Conservation (phyloP, 768 basidiomycete species). For the Kwoniella pini region DNA sequence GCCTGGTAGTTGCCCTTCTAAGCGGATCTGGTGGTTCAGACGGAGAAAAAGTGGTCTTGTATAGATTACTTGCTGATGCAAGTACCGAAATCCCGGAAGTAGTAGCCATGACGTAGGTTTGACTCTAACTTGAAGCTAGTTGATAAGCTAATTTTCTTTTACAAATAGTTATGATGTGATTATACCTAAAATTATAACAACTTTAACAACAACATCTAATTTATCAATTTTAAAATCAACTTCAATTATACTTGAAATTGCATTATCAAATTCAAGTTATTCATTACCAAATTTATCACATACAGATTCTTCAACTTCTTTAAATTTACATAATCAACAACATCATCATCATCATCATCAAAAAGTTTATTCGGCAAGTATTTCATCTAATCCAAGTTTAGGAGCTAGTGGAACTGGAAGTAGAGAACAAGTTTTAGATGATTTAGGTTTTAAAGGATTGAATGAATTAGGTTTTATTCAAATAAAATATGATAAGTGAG, state of each 20-base stretch:
- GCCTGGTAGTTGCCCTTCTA: slow-evolving; percentile 75
- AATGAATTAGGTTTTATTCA: slow-evolving; percentile 36
- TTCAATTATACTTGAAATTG: slow-evolving; percentile 34
- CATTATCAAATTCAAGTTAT: slow-evolving; percentile 37
- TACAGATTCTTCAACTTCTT: slow-evolving; percentile 4
- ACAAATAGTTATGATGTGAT: slow-evolving; percentile 36
- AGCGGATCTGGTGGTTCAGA: slow-evolving; percentile 71
- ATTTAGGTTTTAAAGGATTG: slow-evolving; percentile 47
- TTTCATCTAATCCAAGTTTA: slow-evolving; percentile 20
- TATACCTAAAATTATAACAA: slow-evolving; percentile 36
- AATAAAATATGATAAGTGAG: slow-evolving; percentile 43
- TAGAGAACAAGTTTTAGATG: slow-evolving; percentile 37
- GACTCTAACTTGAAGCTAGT: too few species aligned
- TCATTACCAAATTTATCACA: slow-evolving; percentile 19
- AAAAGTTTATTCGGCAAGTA: slow-evolving; percentile 24
- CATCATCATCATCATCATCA: slow-evolving; percentile 11
- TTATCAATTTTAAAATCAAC: slow-evolving; percentile 29
- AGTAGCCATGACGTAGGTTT: slow-evolving; percentile 70
- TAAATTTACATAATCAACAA: slow-evolving; percentile 12
- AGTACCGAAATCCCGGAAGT: slow-evolving; percentile 69
- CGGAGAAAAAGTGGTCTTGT: slow-evolving; percentile 77
- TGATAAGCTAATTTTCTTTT: background rate
- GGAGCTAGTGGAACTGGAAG: background rate
- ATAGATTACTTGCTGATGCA: slow-evolving; percentile 72
- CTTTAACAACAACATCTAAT: slow-evolving; percentile 35